Percentiles rank a stretch among this genome's conserved stretches.
Conservation (phyloP, 257 asterid species). For the Paraleonurus japonicus region DNA sequence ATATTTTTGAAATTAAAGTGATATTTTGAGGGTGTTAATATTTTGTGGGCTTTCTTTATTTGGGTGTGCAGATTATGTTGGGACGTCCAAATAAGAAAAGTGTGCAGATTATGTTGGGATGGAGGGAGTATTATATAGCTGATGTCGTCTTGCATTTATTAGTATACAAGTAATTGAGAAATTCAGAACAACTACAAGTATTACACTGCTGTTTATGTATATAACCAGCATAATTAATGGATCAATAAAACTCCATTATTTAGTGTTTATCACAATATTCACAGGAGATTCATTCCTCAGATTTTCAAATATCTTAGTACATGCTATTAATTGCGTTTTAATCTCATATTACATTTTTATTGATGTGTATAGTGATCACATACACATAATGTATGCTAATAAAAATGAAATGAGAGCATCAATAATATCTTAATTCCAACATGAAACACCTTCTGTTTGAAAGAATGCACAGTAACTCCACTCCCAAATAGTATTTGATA, state of each 20-base stretch:
- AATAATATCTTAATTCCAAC: neutral
- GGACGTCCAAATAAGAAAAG: too few relatives aligned
- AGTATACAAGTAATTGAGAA: too few relatives aligned
- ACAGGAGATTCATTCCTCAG: neutral
- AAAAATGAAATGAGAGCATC: neutral
- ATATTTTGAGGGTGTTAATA: too few relatives aligned
- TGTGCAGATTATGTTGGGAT: too few relatives aligned
- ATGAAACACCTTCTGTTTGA: neutral
- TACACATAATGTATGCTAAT: neutral
- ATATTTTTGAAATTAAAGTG: too few relatives aligned
- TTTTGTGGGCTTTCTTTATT: too few relatives aligned
- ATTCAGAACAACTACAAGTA: neutral
- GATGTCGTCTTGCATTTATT: neutral
- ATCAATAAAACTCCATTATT: neutral
- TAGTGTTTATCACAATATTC: neutral
- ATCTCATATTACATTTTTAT: neutral
- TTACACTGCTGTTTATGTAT: neutral
- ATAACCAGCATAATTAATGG: neutral
- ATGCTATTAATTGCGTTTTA: neutral
- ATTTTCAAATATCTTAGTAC: neutral
- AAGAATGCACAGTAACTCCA: neutral
- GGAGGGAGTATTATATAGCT: too few relatives aligned
- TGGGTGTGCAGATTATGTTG: too few relatives aligned
- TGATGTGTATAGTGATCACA: neutral
- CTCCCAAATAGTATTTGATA: neutral